Conservation (phyloP, 2,329 filamentous ascomycete species). For the Fulvia fulva region DNA sequence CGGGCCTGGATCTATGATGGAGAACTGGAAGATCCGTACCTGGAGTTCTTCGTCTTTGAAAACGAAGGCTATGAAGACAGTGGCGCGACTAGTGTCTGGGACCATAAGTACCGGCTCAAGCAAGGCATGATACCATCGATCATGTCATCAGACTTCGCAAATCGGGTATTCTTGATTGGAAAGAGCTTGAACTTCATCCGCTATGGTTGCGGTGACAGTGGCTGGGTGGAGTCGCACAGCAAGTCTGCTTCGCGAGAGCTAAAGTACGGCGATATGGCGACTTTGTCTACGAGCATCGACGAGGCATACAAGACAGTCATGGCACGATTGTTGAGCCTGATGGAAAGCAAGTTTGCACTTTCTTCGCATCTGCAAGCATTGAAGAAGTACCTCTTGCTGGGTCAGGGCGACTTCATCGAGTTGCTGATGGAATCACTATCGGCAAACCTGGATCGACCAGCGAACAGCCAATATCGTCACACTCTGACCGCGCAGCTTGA, state of each 20-base stretch:
- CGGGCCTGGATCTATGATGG: slow-evolving; percentile 98
- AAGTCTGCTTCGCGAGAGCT: slow-evolving; percentile 89
- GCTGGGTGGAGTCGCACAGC: slow-evolving; percentile 94
- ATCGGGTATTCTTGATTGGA: slow-evolving; percentile 94
- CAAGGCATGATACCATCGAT: slow-evolving; percentile 87
- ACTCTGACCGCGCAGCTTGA: slow-evolving; percentile 96
- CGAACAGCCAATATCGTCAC: slow-evolving; percentile 94
- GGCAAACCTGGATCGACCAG: slow-evolving; percentile 86
- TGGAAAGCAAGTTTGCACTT: slow-evolving; percentile 91
- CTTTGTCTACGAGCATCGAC: slow-evolving; percentile 87
- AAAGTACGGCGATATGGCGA: slow-evolving; percentile 87
- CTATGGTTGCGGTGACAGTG: slow-evolving; percentile 87
- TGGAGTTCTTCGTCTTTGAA: slow-evolving; percentile 92
- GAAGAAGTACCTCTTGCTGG: slow-evolving; percentile 90
- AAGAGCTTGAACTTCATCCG: slow-evolving; percentile 98
- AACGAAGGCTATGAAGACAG: slow-evolving; percentile 57
- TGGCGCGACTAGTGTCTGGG: slow-evolving; percentile 87
- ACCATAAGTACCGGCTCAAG: slow-evolving; percentile 90
- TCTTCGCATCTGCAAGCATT: slow-evolving; percentile 88
- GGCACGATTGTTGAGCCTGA: slow-evolving; percentile 86
- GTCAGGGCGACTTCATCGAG: slow-evolving; percentile 95
- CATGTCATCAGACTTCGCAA: slow-evolving; percentile 87
- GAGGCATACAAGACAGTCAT: slow-evolving; percentile 98
- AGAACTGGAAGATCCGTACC: slow-evolving; percentile 91
- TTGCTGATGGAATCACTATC: slow-evolving; percentile 95